Evolutionary conservation across 1,284 basidiomycete genomes (phyloP), one percentile per base, ranked within the genome.

Genomic region (Amylostereum chailletii): DNA sequence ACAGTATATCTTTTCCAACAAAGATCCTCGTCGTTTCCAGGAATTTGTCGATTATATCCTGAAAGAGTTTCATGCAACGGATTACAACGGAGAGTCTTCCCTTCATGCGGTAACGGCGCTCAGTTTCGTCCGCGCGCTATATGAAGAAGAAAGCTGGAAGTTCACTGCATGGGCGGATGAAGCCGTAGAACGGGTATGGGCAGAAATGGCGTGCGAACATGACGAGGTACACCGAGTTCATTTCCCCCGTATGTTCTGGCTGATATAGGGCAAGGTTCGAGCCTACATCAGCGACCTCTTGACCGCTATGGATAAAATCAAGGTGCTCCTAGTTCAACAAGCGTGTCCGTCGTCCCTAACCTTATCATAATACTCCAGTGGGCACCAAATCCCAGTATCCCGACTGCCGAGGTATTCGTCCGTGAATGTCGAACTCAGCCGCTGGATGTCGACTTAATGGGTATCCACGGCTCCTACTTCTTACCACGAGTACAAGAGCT

Each of bases 1-100:
- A 6, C 53, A 86, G 83, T 83, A 90, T 61, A 70, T 87, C 45
- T 83, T 91, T 58, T 79, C 81, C 61, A 76, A 82, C 54, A 83
- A 84, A 55, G 94, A 97, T 65, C 92, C 93, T 6, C 82, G 93
- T 38, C 76, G 93, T 34, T 72, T 90, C 46, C 83, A 86, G 57
- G 85, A 86, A 0, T 69, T 97, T 6, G 77, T 94, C 27, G 81
- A 90, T 58, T 86, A 81, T 58, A 68, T 93, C 42, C 60, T 88
- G 42, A 62, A 72, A n/a, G 68, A 76, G 46, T 89, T 85, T 61
- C 65, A 74, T 3, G 65, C 66, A 2, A 73, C 83, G 32, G 87
- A 91, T 60, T 90, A 82, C 66, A 81, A 85, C 55, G 73, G 77
- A 19, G 86, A 89, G 58, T 79, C 85, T 30, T 83, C 87, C 0